Evolutionary conservation across 305 asterid genomes (phyloP).

Genomic region (Fraxinus platypoda): DNA sequence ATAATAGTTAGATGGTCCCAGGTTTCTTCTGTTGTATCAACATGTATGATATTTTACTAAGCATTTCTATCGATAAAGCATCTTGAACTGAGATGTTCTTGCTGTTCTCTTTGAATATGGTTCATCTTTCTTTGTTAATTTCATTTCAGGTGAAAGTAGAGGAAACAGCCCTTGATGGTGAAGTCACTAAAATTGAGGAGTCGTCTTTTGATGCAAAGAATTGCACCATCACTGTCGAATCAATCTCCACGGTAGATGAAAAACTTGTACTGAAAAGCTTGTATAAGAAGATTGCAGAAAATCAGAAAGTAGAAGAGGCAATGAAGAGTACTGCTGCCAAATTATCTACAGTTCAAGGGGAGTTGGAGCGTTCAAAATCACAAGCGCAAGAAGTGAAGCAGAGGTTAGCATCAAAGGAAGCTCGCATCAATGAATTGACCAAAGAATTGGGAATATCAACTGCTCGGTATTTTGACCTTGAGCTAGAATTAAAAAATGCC

Average conservation of each 20-base stretch:
- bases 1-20: too few species aligned
- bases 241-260: slow-evolving; percentile 43
- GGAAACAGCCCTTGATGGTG: slow-evolving; percentile 62
- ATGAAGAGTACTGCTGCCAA: slow-evolving; percentile 43
- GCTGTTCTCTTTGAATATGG: too few species aligned
- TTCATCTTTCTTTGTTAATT: neutral
- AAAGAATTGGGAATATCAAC: slow-evolving; percentile 52
- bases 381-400: slow-evolving; percentile 48
- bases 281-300: slow-evolving; percentile 51
- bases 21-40: too few species aligned
- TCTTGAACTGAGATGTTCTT: too few species aligned
- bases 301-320: slow-evolving; percentile 62
- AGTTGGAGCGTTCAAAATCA: slow-evolving; percentile 60
- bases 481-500: slow-evolving; percentile 53
- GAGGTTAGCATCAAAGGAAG: slow-evolving; percentile 63
- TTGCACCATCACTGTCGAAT: slow-evolving; percentile 44
- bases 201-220: slow-evolving; percentile 39
- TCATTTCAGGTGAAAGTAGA: slow-evolving; percentile 34
- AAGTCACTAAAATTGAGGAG: slow-evolving; percentile 78
- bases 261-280: slow-evolving; percentile 55
- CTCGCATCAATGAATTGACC: slow-evolving; percentile 40
- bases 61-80: too few species aligned
- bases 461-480: slow-evolving; percentile 60
- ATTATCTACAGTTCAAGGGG: slow-evolving; percentile 57
- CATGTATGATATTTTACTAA: too few species aligned